Percentiles rank a stretch among this genome's conserved stretches.
Conservation (phyloP, 2,329 filamentous ascomycete genomes). For the Venturia nashicola region DNA sequence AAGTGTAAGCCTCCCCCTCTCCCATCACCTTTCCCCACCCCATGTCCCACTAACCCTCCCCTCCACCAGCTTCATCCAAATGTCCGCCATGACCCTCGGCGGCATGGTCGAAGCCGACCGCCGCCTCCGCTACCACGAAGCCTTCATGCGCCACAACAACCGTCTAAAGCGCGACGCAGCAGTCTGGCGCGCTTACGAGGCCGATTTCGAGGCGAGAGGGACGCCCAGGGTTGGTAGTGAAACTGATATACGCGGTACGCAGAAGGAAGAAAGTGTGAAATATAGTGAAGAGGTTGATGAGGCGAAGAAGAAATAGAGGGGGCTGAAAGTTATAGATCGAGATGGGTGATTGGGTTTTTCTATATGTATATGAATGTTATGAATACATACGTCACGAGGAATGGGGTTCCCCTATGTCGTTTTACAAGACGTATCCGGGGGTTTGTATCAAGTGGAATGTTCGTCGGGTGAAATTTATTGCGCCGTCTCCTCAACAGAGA, state of each 20-base stretch:
- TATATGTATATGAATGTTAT: not conserved
- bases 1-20: slow-evolving; percentile 44
- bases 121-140: slow-evolving; percentile 55
- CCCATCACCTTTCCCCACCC: not conserved
- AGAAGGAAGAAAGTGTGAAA: not conserved
- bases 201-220: slow-evolving; percentile 38
- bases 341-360: not conserved
- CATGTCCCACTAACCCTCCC: not conserved
- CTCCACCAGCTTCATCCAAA: slow-evolving; percentile 56
- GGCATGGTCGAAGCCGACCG: slow-evolving; percentile 65
- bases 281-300: not conserved
- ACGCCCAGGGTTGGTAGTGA: slow-evolving; percentile 25
- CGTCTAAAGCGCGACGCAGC: slow-evolving; percentile 48
- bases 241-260: slow-evolving; percentile 14
- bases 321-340: too few relatives aligned
- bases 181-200: slow-evolving; percentile 56
- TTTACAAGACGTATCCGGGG: not conserved
- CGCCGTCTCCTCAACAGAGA: not conserved
- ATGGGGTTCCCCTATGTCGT: not conserved
- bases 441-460: not conserved
- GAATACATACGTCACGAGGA: too few relatives aligned
- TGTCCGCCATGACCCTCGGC: slow-evolving; percentile 76
- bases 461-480: not conserved
- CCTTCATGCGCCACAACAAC: slow-evolving; percentile 41
- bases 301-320: not conserved